Base-by-base conservation (phyloP, 352 stramenopile species). In the Phytophthora pini region DNA sequence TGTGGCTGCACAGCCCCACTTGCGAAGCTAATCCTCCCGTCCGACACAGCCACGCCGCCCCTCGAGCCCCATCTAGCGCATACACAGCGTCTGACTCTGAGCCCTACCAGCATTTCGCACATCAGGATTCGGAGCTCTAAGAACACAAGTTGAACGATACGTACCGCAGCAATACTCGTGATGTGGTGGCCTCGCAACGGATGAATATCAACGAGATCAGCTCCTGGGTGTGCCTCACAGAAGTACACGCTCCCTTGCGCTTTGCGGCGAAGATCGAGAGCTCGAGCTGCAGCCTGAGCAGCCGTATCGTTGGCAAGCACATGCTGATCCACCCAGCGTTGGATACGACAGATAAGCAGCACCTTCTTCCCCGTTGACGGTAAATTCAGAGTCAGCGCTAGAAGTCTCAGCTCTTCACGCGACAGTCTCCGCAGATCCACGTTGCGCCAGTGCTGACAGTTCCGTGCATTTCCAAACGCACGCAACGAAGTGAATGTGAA, bases 321-420 rank as follows among this genome's bases (percentile, higher is more conserved):
- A 40, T 90, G 81, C 47, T 90, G 72, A 47, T 94, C 82, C 10
- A 92, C 66, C 86, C 86, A 94, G 17, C 79, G 79, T 66, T 94
- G 84, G 53, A 94, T 80, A 9, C 84, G 77, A 36, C 78, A 80
- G 20, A 94, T 86, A 2, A 94, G 54, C 44, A 90, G 59, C 61
- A 88, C 79, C 46, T 93, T 94, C 66, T 94, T 94, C 51, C 86
- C 82, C 3, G 80, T 89, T 8, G 80, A 87, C 40, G 86, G 86
- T 34, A 94, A 45, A 47, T 92, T 90, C 9, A 93, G 68, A 38
- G 80, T 76, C 48, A 93, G 41, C 29, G 86, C 80, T 29, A 88
- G 56, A 24, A 91, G 68, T 31, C 81, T 75, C 39, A 93, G 61
- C 61, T 89, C 84, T 24, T 92, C 79, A 12, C 79, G 77, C 20